Percentiles rank a stretch among this genome's conserved stretches.
Conservation (phyloP, 2,329 filamentous ascomycete species). For the Coniochaeta sp. region DNA sequence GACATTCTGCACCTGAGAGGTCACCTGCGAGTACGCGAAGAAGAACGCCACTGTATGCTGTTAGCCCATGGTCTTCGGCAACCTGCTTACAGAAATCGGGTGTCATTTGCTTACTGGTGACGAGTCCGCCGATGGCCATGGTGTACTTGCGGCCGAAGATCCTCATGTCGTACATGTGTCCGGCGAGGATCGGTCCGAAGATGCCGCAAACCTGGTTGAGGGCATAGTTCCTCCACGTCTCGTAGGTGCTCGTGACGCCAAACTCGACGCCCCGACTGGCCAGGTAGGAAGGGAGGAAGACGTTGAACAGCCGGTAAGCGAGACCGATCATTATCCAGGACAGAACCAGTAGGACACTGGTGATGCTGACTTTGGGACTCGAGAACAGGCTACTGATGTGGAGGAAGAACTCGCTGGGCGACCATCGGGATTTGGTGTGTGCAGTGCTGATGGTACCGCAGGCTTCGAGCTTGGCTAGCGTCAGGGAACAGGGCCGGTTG, state of each 20-base stretch:
- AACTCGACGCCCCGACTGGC: constrained; percentile 46
- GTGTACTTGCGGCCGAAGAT: constrained; percentile 57
- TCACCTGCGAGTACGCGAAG: constrained; percentile 66
- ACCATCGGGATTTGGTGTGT: constrained; percentile 23
- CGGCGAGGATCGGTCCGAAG: constrained; percentile 62
- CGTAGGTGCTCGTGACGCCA: constrained; percentile 26
- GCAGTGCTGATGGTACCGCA: constrained; percentile 33
- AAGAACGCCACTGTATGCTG: constrained; percentile 57
- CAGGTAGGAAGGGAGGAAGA: constrained; percentile 56
- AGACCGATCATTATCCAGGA: constrained; percentile 66
- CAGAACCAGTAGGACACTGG: constrained; percentile 58
- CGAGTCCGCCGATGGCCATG: constrained; percentile 57
- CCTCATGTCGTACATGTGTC: constrained; percentile 52
- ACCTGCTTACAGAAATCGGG: no score
- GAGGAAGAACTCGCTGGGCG: constrained; percentile 24
- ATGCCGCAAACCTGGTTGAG: constrained; percentile 61
- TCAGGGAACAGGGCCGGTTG: constrained; percentile 32
- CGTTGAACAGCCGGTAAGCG: constrained; percentile 68
- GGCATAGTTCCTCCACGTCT: constrained; percentile 67
- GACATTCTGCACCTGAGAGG: constrained; percentile 53
- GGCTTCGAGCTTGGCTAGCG: constrained; percentile 34
- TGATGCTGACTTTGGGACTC: constrained; percentile 51
- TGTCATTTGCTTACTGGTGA: constrained; percentile 19
- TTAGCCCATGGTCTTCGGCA: no score
- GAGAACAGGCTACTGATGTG: constrained; percentile 61